A percentile compares a stretch with the other conserved stretches of the same genome.
Conservation (phyloP, 2,329 filamentous ascomycete species). For the Endothia cerciana region DNA sequence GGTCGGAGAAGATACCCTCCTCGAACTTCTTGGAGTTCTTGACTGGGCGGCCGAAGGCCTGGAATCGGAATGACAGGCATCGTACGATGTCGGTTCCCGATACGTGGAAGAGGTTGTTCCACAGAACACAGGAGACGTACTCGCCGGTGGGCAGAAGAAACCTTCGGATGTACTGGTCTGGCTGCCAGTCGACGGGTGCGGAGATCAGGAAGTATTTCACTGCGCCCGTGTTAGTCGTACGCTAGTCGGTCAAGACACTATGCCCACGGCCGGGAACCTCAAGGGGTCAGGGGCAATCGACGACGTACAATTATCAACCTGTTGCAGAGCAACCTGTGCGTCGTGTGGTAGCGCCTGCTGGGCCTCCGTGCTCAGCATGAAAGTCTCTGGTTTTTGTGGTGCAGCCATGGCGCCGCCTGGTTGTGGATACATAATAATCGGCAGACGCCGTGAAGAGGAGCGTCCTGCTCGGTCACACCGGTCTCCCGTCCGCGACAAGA, state of each 20-base stretch:
- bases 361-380: constrained; percentile 96
- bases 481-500: constrained; percentile 20
- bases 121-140: constrained; percentile 97
- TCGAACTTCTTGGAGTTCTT: constrained; percentile 99
- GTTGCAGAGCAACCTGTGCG: constrained; percentile 94
- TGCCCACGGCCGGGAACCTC: background rate
- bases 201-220: constrained; percentile 99
- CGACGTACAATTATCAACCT: constrained; percentile 91
- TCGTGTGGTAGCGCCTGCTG: constrained; percentile 96
- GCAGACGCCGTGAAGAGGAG: constrained; percentile 22
- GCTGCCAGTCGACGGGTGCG: constrained; percentile 95
- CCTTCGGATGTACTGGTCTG: constrained; percentile 93
- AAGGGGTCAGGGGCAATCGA: background rate
- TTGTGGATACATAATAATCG: constrained; percentile 73
- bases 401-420: constrained; percentile 80
- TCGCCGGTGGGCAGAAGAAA: constrained; percentile 96
- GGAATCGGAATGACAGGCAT: constrained; percentile 97
- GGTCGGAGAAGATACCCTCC: constrained; percentile 97
- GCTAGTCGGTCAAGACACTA: background rate
- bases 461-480: constrained; percentile 18
- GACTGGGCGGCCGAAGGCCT: constrained; percentile 95
- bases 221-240: constrained; percentile 43
- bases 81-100: constrained; percentile 98
- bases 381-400: constrained; percentile 96
- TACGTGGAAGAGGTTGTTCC: constrained; percentile 98